Percentiles rank a stretch among this genome's conserved stretches.
Evolutionary conservation across 345 rosid species (phyloP).

Genomic region (Microcos paniculata): DNA sequence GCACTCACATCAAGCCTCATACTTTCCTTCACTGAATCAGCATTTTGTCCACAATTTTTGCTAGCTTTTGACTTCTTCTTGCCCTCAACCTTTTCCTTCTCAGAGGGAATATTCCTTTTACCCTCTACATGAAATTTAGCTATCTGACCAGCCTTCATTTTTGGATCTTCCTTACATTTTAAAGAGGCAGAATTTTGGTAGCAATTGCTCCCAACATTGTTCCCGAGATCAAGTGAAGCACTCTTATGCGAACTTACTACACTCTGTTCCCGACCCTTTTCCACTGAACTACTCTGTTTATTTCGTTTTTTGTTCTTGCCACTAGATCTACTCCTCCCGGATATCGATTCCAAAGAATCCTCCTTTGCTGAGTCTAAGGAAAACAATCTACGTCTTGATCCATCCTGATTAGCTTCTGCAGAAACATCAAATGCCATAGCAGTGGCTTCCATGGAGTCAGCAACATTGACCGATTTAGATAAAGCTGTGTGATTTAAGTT

Average conservation of each 20-base stretch:
- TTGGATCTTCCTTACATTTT: constrained; percentile 26
- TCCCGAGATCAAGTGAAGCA: constrained; percentile 15
- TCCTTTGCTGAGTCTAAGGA: constrained; percentile 20
- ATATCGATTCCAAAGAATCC: constrained; percentile 31
- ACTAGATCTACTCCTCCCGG: constrained; percentile 19
- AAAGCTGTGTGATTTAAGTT: constrained; percentile 19
- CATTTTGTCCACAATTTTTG: constrained; percentile 22
- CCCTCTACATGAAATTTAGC: constrained; percentile 19
- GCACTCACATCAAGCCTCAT: constrained; percentile 28
- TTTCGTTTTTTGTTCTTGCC: constrained; percentile 30
- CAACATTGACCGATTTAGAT: constrained; percentile 13
- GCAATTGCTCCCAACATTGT: constrained; percentile 18
- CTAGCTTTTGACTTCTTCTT: constrained; percentile 42
- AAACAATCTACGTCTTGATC: constrained; percentile 13
- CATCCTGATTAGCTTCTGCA: constrained; percentile 24
- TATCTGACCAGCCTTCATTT: constrained; percentile 24
- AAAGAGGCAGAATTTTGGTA: constrained; percentile 17
- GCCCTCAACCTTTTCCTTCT: constrained; percentile 33
- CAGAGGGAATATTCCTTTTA: constrained; percentile 15
- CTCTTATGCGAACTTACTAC: background rate
- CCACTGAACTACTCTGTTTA: constrained; percentile 18
- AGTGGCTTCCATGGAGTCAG: constrained; percentile 21
- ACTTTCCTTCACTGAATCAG: constrained; percentile 27
- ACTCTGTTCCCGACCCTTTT: constrained; percentile 22
- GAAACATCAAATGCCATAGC: constrained; percentile 26